Conservation (phyloP, 345 rosid species). For the Citropsis articulata region DNA sequence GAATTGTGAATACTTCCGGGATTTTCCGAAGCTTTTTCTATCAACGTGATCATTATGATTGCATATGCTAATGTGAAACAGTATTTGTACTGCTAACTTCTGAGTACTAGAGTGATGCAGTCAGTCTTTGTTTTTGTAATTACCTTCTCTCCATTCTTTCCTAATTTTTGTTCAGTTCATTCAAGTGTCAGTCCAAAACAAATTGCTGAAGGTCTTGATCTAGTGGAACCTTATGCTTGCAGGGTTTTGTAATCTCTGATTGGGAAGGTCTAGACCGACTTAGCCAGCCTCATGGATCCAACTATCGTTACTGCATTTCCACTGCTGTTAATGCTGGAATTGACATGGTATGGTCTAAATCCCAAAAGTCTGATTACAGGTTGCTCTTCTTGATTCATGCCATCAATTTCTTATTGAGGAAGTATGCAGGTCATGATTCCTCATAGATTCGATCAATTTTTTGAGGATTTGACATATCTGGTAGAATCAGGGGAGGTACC, state of each 20-base stretch:
- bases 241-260: conserved; percentile 84
- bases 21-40: neutral
- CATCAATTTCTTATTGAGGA: conserved; percentile 14
- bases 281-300: conserved; percentile 56
- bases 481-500: conserved; percentile 75
- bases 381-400: conserved; percentile 11
- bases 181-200: neutral
- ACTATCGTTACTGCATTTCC: conserved; percentile 57
- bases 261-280: conserved; percentile 84
- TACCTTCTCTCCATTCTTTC: neutral
- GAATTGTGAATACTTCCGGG: neutral
- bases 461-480: conserved; percentile 45
- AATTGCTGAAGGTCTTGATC: neutral
- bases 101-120: neutral
- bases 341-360: conserved; percentile 60
- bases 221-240: conserved; percentile 25
- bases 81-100: neutral
- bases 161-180: neutral
- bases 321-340: conserved; percentile 80
- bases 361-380: neutral
- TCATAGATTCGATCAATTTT: conserved; percentile 46
- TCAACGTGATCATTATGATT: neutral
- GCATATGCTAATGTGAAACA: neutral
- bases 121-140: neutral
- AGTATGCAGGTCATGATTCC: conserved; percentile 80